Base-by-base conservation (phyloP, 495 filamentous ascomycete genomes). In the Xylaria cubensis region DNA sequence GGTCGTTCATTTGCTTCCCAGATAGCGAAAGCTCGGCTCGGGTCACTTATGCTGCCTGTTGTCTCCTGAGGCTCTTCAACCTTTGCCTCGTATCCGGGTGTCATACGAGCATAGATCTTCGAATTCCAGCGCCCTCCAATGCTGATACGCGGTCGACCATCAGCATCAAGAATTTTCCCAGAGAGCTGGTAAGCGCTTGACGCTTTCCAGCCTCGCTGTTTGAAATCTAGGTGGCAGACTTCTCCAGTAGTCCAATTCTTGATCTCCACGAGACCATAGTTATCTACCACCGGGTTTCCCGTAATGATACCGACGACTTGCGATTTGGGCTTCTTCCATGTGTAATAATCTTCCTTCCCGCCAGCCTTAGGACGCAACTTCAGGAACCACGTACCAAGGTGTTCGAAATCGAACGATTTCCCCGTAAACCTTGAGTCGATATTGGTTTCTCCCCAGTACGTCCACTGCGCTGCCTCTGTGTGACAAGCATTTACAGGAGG, bases 261-360 rank as follows among this genome's bases (percentile, higher is more conserved):
- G 83, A 99, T 91, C 80, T 97, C 94, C 93, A 98, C 98, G 4
- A 92, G 87, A 41, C 96, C 96, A 78, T 98, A 98, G 80, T 99
- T 98, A 83, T 99, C 97, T n/a, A 99, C 94, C 0, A 93, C 93
- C 7, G 96, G 96, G 70, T 92, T 95, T 32, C 97, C 97, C 0
- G 95, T 98, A 75, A 99, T 98, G 80, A 99, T 99, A 70, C 96
- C 96, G 39, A 98, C 90, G 3, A 99, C 96, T n/a, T 94, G 96
- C 17, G 95, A 97, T 4, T 94, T 98, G 51, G 97, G 94, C 80
- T 99, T 99, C 84, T 98, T 98, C 96, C 96, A 99, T 2, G 95
- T 98, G 82, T 97, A 98, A 6, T 98, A 85, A 74, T 99, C 96
- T 76, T 97, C 93, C 61, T 85, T 84, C 6, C 89, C 90, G 4